Percentiles rank a stretch among this genome's conserved stretches.
Conservation (phyloP, 331 rosid species). For the Saraca asoca region DNA sequence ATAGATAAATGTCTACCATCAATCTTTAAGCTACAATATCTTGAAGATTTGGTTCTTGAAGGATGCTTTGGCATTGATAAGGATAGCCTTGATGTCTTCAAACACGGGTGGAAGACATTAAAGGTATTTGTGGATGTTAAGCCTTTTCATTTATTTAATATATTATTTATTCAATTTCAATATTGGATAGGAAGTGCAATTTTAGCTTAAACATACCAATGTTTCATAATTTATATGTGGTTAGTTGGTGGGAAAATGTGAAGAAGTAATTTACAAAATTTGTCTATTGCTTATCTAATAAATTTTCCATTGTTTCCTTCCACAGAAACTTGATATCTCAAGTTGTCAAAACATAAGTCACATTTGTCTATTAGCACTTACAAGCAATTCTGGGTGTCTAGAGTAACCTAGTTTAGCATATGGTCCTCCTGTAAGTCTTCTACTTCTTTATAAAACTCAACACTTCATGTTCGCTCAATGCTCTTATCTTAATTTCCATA, state of each 20-base stretch:
- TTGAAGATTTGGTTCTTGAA: slow-evolving; percentile 85
- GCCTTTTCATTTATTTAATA: too few species aligned
- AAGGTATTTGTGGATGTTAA: slow-evolving; percentile 53
- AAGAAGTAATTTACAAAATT: too few species aligned
- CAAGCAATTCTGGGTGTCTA: slow-evolving; percentile 47
- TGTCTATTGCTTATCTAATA: slow-evolving; percentile 31
- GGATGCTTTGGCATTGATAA: slow-evolving; percentile 89
- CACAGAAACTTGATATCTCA: slow-evolving; percentile 86
- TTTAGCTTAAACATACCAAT: too few species aligned
- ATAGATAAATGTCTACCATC: slow-evolving; percentile 79
- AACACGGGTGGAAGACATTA: slow-evolving; percentile 69
- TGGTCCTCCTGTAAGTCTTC: slow-evolving; percentile 73
- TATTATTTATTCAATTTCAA: too few species aligned
- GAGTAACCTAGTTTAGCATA: slow-evolving; percentile 68
- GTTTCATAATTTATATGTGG: too few species aligned
- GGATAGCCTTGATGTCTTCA: slow-evolving; percentile 58
- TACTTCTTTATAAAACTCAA: background rate
- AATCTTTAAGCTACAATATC: slow-evolving; percentile 64
- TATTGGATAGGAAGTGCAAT: too few species aligned
- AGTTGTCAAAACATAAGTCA: slow-evolving; percentile 76
- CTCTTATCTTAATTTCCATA: slow-evolving; percentile 29
- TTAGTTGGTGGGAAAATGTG: too few species aligned
- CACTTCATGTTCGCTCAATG: too few species aligned
- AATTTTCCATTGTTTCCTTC: slow-evolving; percentile 30
- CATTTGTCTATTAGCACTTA: slow-evolving; percentile 62